Conservation (phyloP, 2,329 filamentous ascomycete genomes). For the Venturia aucupariae region DNA sequence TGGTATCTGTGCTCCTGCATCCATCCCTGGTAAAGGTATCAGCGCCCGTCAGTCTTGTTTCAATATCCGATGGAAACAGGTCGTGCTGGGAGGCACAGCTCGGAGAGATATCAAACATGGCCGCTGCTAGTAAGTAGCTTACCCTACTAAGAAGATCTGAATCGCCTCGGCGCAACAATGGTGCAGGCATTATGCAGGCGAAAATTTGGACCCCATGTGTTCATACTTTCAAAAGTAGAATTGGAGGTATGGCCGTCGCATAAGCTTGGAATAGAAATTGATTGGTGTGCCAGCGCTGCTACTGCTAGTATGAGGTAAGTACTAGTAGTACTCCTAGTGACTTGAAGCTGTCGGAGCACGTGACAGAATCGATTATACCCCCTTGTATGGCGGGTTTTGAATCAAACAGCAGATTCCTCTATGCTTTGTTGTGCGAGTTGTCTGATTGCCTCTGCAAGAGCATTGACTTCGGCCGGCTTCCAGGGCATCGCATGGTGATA, state of each 20-base stretch:
- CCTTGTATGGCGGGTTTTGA: not conserved
- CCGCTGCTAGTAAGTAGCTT: not conserved
- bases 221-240: no score
- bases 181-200: no score
- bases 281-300: no score
- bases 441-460: conserved; percentile 8
- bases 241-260: no score
- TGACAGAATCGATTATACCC: not conserved
- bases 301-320: no score
- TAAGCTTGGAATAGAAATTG: not conserved
- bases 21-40: no score
- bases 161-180: not conserved
- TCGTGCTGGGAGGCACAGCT: no score
- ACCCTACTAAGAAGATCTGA: not conserved
- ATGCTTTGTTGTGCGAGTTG: conserved; percentile 4
- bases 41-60: no score
- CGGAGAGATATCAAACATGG: no score
- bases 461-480: conserved; percentile 2
- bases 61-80: no score
- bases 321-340: not conserved
- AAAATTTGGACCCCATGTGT: no score
- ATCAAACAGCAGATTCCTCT: not conserved
- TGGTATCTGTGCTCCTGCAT: no score
- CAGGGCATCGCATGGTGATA: conserved; percentile 16
- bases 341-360: not conserved